phyloP scores from a whole-genome alignment of 495 filamentous ascomycete genomes.

The Tricharina praecox region DNA sequence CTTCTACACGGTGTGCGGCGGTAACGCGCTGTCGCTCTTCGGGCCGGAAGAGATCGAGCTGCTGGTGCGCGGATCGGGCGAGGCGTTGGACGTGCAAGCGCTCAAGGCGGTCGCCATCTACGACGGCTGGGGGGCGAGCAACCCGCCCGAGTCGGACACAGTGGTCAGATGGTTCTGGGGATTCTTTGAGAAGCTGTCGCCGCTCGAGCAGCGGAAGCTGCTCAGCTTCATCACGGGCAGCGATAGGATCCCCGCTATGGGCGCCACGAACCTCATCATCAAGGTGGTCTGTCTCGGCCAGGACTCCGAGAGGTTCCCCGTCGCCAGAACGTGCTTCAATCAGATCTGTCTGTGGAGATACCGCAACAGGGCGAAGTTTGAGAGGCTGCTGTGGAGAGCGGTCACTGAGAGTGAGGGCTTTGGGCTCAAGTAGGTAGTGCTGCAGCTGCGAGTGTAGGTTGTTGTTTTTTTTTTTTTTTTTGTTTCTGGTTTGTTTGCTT shows the following conservation, averaged over 20 bases:
- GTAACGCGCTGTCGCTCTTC: constrained; percentile 78
- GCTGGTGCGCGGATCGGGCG: constrained; percentile 74
- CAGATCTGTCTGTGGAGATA: constrained; percentile 63
- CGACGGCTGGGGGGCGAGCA: constrained; percentile 48
- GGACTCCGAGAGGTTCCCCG: constrained; percentile 58
- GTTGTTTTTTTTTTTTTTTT: too few species aligned
- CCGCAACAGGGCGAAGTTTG: constrained; percentile 43
- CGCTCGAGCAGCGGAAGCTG: constrained; percentile 56
- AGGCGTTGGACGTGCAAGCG: constrained; percentile 58
- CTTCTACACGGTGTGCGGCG: constrained; percentile 84
- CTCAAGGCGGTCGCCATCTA: constrained; percentile 66
- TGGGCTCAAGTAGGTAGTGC: constrained; percentile 81
- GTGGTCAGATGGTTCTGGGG: constrained; percentile 82
- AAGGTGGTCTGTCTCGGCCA: constrained; percentile 59
- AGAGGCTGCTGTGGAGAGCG: constrained; percentile 63
- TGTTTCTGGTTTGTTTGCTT: too few species aligned
- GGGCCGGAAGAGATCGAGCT: constrained; percentile 91
- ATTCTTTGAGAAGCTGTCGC: constrained; percentile 47
- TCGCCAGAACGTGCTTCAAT: constrained; percentile 87
- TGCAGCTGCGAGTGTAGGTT: too few species aligned
- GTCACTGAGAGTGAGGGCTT: constrained; percentile 86
- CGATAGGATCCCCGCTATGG: constrained; percentile 83
- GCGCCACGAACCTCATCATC: constrained; percentile 64
- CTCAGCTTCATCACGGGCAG: constrained; percentile 85
- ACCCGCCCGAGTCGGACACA: constrained; percentile 39